Evolutionary conservation across 768 basidiomycete species (phyloP).

Genomic region (Clathrus columnatus): DNA sequence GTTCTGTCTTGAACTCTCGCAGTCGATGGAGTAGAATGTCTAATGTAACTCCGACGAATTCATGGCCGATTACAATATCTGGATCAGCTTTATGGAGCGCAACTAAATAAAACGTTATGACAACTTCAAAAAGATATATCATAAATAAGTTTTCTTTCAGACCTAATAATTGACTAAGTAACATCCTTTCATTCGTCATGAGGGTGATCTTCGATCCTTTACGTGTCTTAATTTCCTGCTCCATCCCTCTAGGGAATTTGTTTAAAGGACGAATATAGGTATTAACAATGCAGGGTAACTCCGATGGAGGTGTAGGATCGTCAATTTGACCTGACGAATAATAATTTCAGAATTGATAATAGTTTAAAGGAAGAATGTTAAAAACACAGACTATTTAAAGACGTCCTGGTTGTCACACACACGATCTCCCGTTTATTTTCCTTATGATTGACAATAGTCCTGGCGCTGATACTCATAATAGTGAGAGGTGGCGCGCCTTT

Average conservation of each 20-base stretch:
- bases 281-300: slow-evolving; percentile 70
- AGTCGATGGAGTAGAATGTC: slow-evolving; percentile 89
- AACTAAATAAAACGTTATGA: slow-evolving; percentile 31
- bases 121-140: neutral
- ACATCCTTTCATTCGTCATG: slow-evolving; percentile 72
- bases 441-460: slow-evolving; percentile 89
- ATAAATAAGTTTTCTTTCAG: slow-evolving; percentile 16
- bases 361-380: neutral
- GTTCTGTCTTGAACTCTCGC: slow-evolving; percentile 82
- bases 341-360: neutral
- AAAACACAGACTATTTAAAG: slow-evolving; percentile 56
- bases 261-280: slow-evolving; percentile 89
- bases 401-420: slow-evolving; percentile 74
- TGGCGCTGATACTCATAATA: slow-evolving; percentile 77
- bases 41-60: slow-evolving; percentile 82
- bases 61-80: slow-evolving; percentile 90
- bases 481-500: slow-evolving; percentile 84
- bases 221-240: slow-evolving; percentile 52
- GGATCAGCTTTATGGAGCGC: slow-evolving; percentile 83
- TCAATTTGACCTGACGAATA: slow-evolving; percentile 65
- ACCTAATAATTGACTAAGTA: slow-evolving; percentile 79
- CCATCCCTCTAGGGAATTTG: slow-evolving; percentile 78
- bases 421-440: slow-evolving; percentile 94
- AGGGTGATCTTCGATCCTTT: slow-evolving; percentile 63
- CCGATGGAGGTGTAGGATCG: slow-evolving; percentile 84